phyloP scores from a whole-genome alignment of 1,284 basidiomycete species.

The Erythrobasidium hasegawianum region DNA sequence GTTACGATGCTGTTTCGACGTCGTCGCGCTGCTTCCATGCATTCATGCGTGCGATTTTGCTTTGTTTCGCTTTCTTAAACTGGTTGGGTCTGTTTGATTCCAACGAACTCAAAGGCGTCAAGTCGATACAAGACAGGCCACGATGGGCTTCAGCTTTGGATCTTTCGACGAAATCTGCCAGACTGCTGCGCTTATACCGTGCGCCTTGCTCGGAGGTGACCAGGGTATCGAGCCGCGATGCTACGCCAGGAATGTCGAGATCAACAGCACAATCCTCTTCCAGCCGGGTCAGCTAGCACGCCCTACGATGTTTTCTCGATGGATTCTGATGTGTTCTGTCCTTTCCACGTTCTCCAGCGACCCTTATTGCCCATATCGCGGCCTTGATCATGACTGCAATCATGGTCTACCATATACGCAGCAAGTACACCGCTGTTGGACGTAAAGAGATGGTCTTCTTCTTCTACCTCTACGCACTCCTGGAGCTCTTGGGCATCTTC shows the following conservation, averaged over 20 bases:
- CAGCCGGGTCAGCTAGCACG: slow-evolving; percentile 96
- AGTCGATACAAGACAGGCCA: too few relatives aligned
- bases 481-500: slow-evolving; percentile 90
- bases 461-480: slow-evolving; percentile 93
- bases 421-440: slow-evolving; percentile 97
- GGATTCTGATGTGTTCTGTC: not conserved
- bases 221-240: slow-evolving; percentile 90
- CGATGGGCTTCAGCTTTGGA: slow-evolving; percentile 48
- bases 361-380: slow-evolving; percentile 94
- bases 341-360: slow-evolving; percentile 60
- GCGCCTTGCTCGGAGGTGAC: slow-evolving; percentile 70
- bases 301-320: too few relatives aligned
- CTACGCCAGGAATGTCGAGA: slow-evolving; percentile 93
- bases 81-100: not conserved
- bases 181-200: slow-evolving; percentile 86
- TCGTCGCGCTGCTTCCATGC: too few relatives aligned
- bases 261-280: slow-evolving; percentile 88
- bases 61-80: too few relatives aligned
- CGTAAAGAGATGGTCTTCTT: slow-evolving; percentile 97
- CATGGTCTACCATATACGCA: slow-evolving; percentile 96
- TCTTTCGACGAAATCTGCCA: slow-evolving; percentile 80
- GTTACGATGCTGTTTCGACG: not conserved
- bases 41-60: too few relatives aligned
- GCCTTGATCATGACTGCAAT: slow-evolving; percentile 95
- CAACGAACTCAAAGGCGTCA: too few relatives aligned